Conservation (phyloP, 1,284 basidiomycete genomes). For the Apiotrichum domesticum region DNA sequence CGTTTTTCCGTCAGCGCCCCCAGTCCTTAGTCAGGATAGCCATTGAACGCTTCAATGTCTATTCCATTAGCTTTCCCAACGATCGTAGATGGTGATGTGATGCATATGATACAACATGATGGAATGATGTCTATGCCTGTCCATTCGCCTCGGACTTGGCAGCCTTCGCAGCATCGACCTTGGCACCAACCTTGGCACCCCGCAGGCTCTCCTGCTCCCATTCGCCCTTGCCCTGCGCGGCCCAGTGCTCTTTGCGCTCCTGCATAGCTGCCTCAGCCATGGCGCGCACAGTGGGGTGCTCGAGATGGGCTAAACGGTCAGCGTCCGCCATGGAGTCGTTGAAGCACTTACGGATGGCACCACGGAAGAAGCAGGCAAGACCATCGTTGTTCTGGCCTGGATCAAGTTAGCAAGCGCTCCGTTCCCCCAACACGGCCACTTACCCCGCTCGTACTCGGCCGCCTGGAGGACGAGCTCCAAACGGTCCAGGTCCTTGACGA, state of each 20-base stretch:
- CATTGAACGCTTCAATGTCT: no score
- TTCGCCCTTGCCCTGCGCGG: slow-evolving; percentile 30
- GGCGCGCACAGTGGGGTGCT: slow-evolving; percentile 65
- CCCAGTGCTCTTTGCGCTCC: slow-evolving; percentile 51
- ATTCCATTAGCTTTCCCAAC: no score
- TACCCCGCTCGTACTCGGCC: slow-evolving; percentile 52
- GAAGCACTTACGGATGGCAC: slow-evolving; percentile 37
- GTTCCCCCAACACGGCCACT: slow-evolving; percentile 17
- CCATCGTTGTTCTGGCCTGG: slow-evolving; percentile 42
- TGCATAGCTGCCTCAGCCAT: slow-evolving; percentile 65
- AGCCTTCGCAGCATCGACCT: slow-evolving; percentile 3
- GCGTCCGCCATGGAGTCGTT: background rate
- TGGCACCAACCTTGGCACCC: slow-evolving; percentile 19
- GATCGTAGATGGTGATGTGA: background rate
- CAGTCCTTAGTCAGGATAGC: no score
- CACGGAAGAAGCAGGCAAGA: slow-evolving; percentile 43
- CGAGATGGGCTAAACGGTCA: slow-evolving; percentile 48
- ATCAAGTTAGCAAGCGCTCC: background rate
- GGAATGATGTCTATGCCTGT: background rate
- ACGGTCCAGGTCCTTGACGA: slow-evolving; percentile 91
- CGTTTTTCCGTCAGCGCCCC: no score
- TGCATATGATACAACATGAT: slow-evolving; percentile 8
- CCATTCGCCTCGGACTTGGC: background rate
- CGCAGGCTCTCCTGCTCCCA: slow-evolving; percentile 32
- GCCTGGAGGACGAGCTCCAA: slow-evolving; percentile 79